Percentiles rank a stretch among this genome's conserved stretches.
Evolutionary conservation across 202 grass and related monocot species (phyloP).

Genomic region (Zoysia matrella): DNA sequence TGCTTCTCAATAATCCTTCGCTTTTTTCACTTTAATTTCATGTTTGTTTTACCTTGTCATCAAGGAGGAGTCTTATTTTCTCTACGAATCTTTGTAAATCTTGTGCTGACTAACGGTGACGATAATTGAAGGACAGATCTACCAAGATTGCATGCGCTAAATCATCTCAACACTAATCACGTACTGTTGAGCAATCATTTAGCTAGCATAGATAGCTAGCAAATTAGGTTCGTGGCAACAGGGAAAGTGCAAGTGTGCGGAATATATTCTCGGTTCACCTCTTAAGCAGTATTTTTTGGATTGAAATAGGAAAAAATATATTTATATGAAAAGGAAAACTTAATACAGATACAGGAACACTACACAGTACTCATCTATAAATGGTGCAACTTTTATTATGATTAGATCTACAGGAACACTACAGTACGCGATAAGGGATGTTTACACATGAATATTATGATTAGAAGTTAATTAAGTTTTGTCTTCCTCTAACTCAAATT

Average conservation of each 20-base stretch:
- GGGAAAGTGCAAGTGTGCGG: background rate
- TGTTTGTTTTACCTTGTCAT: background rate
- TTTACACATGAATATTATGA: background rate
- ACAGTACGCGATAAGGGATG: background rate
- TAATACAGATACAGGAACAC: too few species aligned
- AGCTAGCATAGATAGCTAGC: too few species aligned
- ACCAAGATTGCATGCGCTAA: conserved; percentile 34
- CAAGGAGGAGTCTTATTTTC: background rate
- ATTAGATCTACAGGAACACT: too few species aligned
- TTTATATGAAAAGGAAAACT: too few species aligned
- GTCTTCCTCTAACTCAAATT: background rate
- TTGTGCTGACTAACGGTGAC: background rate
- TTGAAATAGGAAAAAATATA: background rate
- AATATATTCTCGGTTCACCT: conserved; percentile 19
- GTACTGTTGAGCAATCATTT: background rate
- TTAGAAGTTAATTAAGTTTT: background rate
- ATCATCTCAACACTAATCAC: background rate
- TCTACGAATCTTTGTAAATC: background rate
- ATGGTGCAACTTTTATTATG: background rate
- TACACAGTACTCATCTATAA: background rate
- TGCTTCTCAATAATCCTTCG: background rate
- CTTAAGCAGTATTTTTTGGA: background rate
- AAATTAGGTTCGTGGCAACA: background rate
- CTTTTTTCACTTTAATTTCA: conserved; percentile 1
- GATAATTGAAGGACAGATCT: background rate